phyloP scores from a whole-genome alignment of 2,329 filamentous ascomycete genomes.

The Anisogramma anomala region DNA sequence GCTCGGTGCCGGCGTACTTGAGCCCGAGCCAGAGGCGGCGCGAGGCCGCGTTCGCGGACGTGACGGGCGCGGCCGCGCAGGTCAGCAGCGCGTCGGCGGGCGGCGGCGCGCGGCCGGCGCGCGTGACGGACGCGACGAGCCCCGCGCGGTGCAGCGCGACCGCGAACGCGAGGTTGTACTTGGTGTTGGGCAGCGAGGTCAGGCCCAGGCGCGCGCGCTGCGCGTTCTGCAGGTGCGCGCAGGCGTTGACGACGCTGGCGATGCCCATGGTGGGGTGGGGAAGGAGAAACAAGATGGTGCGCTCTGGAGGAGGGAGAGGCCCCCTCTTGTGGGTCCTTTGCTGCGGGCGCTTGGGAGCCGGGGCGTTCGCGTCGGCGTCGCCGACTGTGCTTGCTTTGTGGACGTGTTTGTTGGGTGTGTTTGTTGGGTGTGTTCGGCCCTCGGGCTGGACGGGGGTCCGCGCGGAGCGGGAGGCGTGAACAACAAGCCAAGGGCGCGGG shows the following conservation, averaged over 20 bases:
- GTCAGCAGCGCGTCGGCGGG: conserved; percentile 33
- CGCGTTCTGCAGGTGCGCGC: conserved; percentile 85
- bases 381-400: no score
- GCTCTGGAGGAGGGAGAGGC: conserved; percentile 6
- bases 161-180: conserved; percentile 65
- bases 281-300: conserved; percentile 1
- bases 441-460: no score
- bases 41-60: conserved; percentile 57
- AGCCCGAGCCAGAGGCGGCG: conserved; percentile 77
- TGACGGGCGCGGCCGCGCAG: conserved; percentile 45
- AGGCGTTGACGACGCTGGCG: conserved; percentile 64
- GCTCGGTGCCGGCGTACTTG: conserved; percentile 78
- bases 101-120: conserved; percentile 48
- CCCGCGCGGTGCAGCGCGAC: conserved; percentile 73
- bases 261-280: conserved; percentile 33
- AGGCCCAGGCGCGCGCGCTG: conserved; percentile 71
- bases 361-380: no score
- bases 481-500: no score
- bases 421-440: no score
- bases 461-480: no score
- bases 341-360: no score
- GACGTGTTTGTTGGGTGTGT: no score
- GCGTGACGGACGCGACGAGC: conserved; percentile 69
- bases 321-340: conserved; percentile 6
- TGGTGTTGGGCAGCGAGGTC: conserved; percentile 70